A percentile compares a stretch with the other conserved stretches of the same genome.
Conservation (phyloP, 805 yeast genomes). For the Kuraishia hungarica region DNA sequence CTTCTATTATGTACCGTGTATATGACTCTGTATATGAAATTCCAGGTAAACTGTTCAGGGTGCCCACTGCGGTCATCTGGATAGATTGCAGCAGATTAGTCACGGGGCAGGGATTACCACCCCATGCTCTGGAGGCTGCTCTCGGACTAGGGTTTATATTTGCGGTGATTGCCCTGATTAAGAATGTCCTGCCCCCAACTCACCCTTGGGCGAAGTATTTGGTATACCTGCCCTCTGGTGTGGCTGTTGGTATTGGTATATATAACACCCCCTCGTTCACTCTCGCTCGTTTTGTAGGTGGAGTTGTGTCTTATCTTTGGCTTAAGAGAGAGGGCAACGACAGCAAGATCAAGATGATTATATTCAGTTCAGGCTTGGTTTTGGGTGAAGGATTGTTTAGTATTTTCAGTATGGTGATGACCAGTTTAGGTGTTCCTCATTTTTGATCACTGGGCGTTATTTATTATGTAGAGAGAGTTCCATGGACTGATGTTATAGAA, state of each 20-base stretch:
- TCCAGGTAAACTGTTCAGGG: slow-evolving; percentile 73
- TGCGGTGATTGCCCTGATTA: slow-evolving; percentile 58
- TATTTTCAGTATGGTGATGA: slow-evolving; percentile 69
- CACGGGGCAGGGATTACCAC: slow-evolving; percentile 86
- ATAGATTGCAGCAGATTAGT: slow-evolving; percentile 91
- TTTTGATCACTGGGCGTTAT: slow-evolving; percentile 14
- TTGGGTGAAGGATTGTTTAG: slow-evolving; percentile 92
- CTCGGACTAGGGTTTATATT: slow-evolving; percentile 57
- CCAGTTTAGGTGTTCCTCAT: slow-evolving; percentile 62
- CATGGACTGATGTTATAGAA: too few relatives aligned
- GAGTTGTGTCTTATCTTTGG: slow-evolving; percentile 59
- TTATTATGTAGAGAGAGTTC: too few relatives aligned
- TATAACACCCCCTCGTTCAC: slow-evolving; percentile 93
- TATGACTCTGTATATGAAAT: slow-evolving; percentile 79
- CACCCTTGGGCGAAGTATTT: slow-evolving; percentile 30
- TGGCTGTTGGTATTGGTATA: slow-evolving; percentile 95
- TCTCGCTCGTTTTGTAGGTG: slow-evolving; percentile 87
- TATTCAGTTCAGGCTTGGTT: slow-evolving; percentile 85
- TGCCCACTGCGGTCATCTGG: slow-evolving; percentile 97
- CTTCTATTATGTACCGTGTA: slow-evolving; percentile 74
- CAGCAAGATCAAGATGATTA: slow-evolving; percentile 67
- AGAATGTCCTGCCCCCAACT: slow-evolving; percentile 42
- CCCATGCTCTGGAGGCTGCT: slow-evolving; percentile 56
- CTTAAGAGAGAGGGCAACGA: slow-evolving; percentile 24
- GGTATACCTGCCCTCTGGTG: slow-evolving; percentile 79